Conservation (phyloP, 148 eudicot genomes). For the Tetragonia tetragonoides region DNA sequence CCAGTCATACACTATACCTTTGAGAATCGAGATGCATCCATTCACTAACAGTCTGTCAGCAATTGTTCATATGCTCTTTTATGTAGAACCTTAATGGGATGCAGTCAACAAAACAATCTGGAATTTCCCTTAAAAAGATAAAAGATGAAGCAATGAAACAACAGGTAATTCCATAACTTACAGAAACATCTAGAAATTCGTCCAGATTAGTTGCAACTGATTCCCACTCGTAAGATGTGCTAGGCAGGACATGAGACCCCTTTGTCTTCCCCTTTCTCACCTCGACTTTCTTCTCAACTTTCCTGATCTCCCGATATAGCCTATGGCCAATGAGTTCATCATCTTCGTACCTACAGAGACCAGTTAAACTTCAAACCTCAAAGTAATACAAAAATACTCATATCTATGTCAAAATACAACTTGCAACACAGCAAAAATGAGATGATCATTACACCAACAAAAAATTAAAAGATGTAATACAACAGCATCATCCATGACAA, state of each 20-base stretch:
- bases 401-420: background rate
- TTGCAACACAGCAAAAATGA: background rate
- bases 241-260: slow-evolving; percentile 65
- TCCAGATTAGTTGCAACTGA: slow-evolving; percentile 95
- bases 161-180: slow-evolving; percentile 37
- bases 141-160: background rate
- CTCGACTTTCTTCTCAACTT: slow-evolving; percentile 76
- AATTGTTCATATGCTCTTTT: background rate
- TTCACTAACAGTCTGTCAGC: background rate
- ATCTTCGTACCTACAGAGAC: slow-evolving; percentile 79
- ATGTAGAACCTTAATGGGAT: background rate
- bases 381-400: slow-evolving; percentile 1
- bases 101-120: background rate
- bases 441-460: slow-evolving; percentile 1
- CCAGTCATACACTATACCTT: background rate
- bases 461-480: background rate
- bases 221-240: slow-evolving; percentile 86
- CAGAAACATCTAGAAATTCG: slow-evolving; percentile 89
- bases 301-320: slow-evolving; percentile 81
- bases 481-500: background rate
- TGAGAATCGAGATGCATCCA: background rate
- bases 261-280: slow-evolving; percentile 74
- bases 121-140: background rate
- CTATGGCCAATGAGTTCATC: slow-evolving; percentile 90
- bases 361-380: background rate